Percentiles rank a stretch among this genome's conserved stretches.
phyloP scores from a whole-genome alignment of 2,329 filamentous ascomycete genomes.

The Rasamsonia emersonii region DNA sequence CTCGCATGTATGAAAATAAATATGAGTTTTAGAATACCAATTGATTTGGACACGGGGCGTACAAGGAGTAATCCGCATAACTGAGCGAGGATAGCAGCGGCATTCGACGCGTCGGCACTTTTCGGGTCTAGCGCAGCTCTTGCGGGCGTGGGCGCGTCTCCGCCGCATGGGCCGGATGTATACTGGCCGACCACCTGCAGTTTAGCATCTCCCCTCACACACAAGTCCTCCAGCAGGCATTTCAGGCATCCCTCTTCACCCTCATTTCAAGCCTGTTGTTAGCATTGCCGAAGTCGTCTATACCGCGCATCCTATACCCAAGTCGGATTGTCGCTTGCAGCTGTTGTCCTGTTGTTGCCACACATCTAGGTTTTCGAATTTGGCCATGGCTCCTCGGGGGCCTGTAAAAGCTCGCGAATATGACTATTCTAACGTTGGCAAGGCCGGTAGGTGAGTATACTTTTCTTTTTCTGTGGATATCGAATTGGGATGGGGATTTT shows the following conservation, averaged over 20 bases:
- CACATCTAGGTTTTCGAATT: slow-evolving; percentile 9
- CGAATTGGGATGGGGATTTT: slow-evolving; percentile 21
- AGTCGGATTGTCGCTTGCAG: no score
- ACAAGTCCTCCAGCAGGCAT: no score
- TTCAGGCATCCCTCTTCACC: no score
- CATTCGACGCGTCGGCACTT: slow-evolving; percentile 24
- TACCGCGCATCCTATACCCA: no score
- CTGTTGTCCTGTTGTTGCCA: neutral
- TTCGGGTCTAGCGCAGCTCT: slow-evolving; percentile 25
- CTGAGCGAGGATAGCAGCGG: slow-evolving; percentile 3
- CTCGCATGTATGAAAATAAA: no score
- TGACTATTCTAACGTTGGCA: slow-evolving; percentile 42
- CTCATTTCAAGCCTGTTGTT: no score
- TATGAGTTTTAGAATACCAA: no score
- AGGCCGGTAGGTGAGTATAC: slow-evolving; percentile 34
- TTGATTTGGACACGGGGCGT: neutral
- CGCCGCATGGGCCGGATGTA: no score
- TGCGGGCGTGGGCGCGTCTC: neutral
- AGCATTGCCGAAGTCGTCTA: no score
- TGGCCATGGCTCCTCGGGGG: slow-evolving; percentile 30
- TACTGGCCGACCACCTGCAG: no score
- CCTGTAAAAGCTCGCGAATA: slow-evolving; percentile 36
- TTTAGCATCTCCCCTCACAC: no score
- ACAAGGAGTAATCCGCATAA: slow-evolving; percentile 1
- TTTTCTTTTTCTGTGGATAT: slow-evolving; percentile 9